Base-by-base conservation (phyloP, 1,139 yeast genomes). In the Geotrichum armillariae region DNA sequence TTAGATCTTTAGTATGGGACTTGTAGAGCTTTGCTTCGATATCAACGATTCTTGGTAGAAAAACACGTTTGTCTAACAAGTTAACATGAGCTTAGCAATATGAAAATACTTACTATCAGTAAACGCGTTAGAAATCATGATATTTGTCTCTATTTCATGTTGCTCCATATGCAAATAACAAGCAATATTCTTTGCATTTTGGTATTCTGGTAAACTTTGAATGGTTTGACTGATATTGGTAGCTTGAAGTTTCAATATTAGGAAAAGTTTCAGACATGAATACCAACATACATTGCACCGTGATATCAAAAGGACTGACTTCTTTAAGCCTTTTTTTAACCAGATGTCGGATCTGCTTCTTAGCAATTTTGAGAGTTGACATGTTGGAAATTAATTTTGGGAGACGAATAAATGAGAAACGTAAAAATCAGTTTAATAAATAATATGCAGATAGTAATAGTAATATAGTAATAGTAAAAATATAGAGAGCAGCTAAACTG, bases 151-250 rank as follows among this genome's bases (percentile, higher is more conserved):
- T 1, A 83, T 68, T 61, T 87, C 95, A 55, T 78, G 74, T 21
- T 67, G 59, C 1, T 82, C 83, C 86, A 86, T 81, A 62, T 76
- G 80, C 82, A 85, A 77, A 59, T 78, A 86, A 29, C 83, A 61
- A 0, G 83, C 94, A 1, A 87, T 66, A 9, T 65, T 71, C n/a
- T 60, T 60, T 1, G 89, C 79, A 1, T 58, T 47, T 44, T 65
- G 56, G 58, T 81, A 80, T 40, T 64, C 68, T 0, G 73, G 71
- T 34, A 72, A 63, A 1, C 55, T 38, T 6, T 67, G 46, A n/a
- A 82, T 57, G 2, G 59, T 60, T 0, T 58, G 53, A 3, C 68
- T 62, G 4, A 76, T 66, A 14, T 57, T 52, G 4, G 45, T 29
- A 4, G 75, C 66, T 62, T n/a, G n/a, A 56, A 8, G 23, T 8